phyloP scores from a whole-genome alignment of 768 basidiomycete genomes.

The Rhodotorula kratochvilovae region DNA sequence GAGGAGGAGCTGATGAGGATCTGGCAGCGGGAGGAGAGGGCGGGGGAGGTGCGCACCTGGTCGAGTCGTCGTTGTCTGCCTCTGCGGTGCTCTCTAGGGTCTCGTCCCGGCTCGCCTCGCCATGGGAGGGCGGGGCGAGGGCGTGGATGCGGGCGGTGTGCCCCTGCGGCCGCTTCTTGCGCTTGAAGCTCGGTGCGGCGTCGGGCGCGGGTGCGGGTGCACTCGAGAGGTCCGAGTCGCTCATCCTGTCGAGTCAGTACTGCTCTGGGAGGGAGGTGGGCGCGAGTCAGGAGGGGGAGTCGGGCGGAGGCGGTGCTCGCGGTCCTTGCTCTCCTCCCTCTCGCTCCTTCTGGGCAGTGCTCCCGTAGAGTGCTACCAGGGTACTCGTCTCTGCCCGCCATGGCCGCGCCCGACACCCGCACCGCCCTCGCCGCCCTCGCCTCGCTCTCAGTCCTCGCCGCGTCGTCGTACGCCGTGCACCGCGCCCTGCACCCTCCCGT shows the following conservation, averaged over 20 bases:
- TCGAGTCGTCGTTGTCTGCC: not conserved
- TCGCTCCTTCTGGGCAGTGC: too few relatives aligned
- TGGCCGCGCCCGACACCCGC: too few relatives aligned
- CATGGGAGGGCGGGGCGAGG: not conserved
- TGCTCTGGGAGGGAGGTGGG: not conserved
- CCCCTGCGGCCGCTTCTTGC: conserved; percentile 21
- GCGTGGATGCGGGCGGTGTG: not conserved
- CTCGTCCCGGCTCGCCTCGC: not conserved
- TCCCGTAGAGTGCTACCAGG: too few relatives aligned
- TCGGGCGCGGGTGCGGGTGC: too few relatives aligned
- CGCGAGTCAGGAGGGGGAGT: too few relatives aligned
- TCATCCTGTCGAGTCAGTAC: not conserved
- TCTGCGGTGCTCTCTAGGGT: not conserved
- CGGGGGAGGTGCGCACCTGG: not conserved
- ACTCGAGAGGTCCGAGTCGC: not conserved
- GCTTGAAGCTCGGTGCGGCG: conserved; percentile 2
- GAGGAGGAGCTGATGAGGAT: not conserved
- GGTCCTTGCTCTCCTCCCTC: too few relatives aligned
- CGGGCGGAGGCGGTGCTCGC: too few relatives aligned
- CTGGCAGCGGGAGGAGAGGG: not conserved
- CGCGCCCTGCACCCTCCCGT: too few relatives aligned
- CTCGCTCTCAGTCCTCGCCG: too few relatives aligned
- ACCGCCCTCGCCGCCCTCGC: too few relatives aligned
- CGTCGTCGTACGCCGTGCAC: too few relatives aligned
- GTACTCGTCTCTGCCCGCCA: too few relatives aligned